Base-by-base conservation (phyloP, 495 filamentous ascomycete species). In the Aspergillus conjunctus region DNA sequence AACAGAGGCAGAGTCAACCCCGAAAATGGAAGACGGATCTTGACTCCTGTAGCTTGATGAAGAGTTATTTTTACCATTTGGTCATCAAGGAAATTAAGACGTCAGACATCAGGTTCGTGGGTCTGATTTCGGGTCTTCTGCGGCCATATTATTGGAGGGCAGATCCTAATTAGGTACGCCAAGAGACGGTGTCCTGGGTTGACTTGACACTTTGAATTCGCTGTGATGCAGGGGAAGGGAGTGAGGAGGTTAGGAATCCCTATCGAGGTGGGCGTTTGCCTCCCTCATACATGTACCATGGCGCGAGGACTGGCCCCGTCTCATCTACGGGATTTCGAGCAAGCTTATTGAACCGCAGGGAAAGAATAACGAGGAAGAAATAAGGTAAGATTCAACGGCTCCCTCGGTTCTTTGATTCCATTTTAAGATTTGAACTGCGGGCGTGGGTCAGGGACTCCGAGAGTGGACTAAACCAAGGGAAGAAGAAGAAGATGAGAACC, bases 381-480 rank as follows among this genome's bases (percentile, higher is more conserved):
- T 41, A n/a, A 26, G 26, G 26, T 26, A 26, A 41, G 37, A 14
- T 11, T 41, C 37, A 41, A n/a, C 11, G 37, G 37, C 11, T 41
- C 12, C 12, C 37, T 41, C 37, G 2, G 26, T 26, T 26, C 26
- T 26, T 26, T 26, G 15, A 41, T n/a, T 41, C 3, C 37, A 12
- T 48, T 48, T 48, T 48, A 14, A 21, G 44, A 48, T 48, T 48
- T 48, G 10, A 7, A 48, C n/a, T 20, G 10, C 17, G 6, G 20
- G 48, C 59, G 46, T 57, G 53, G 53, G 59, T 57, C 59, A 59
- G 57, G 57, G 57, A 52, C 57, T 45, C 56, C 11, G 34, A 45
- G 45, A 18, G 26, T 8, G 15, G 26, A 26, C 26, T 5, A 26
- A 26, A 26, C 26, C 26, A 26, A 26, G 20, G 9, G 20, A 17